Conservation (phyloP, 352 stramenopile species). For the Phytopythium aichiense region DNA sequence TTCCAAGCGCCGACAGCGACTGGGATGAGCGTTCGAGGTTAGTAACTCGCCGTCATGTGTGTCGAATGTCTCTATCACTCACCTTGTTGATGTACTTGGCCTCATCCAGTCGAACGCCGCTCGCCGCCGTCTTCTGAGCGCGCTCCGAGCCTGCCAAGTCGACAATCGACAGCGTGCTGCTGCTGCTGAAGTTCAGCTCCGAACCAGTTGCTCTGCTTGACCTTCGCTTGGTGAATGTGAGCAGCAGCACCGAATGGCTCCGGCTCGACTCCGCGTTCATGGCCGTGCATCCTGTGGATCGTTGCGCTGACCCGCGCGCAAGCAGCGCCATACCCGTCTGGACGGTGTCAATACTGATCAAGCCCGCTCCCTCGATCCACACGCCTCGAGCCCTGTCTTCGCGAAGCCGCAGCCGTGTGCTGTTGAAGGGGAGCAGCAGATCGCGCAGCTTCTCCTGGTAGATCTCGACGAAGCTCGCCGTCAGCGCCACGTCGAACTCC, state of each 20-base stretch:
- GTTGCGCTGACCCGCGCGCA: slow-evolving; percentile 27
- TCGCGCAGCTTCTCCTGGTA: slow-evolving; percentile 67
- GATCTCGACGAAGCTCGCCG: slow-evolving; percentile 60
- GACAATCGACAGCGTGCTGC: slow-evolving; percentile 45
- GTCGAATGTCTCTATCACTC: neutral
- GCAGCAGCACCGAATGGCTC: slow-evolving; percentile 65
- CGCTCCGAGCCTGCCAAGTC: slow-evolving; percentile 75
- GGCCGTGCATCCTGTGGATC: slow-evolving; percentile 37
- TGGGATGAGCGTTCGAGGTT: slow-evolving; percentile 7
- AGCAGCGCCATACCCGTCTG: slow-evolving; percentile 29
- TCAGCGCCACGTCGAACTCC: slow-evolving; percentile 32
- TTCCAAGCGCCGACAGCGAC: slow-evolving; percentile 66
- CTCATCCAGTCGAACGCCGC: slow-evolving; percentile 55
- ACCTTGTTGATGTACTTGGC: slow-evolving; percentile 76
- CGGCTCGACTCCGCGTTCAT: slow-evolving; percentile 67
- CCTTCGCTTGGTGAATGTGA: slow-evolving; percentile 34
- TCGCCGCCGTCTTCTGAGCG: slow-evolving; percentile 42
- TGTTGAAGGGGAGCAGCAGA: slow-evolving; percentile 38
- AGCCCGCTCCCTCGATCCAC: slow-evolving; percentile 46
- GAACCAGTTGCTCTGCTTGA: slow-evolving; percentile 4
- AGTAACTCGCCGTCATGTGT: neutral
- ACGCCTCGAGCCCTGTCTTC: slow-evolving; percentile 35
- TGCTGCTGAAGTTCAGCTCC: slow-evolving; percentile 4
- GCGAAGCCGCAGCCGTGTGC: slow-evolving; percentile 28
- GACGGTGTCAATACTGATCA: slow-evolving; percentile 32